These are phyloP conservation scores for Aspergillus alliaceus DNA, from an alignment of 2,329 filamentous ascomycete genomes.

Conservation along the genomic window DNA sequence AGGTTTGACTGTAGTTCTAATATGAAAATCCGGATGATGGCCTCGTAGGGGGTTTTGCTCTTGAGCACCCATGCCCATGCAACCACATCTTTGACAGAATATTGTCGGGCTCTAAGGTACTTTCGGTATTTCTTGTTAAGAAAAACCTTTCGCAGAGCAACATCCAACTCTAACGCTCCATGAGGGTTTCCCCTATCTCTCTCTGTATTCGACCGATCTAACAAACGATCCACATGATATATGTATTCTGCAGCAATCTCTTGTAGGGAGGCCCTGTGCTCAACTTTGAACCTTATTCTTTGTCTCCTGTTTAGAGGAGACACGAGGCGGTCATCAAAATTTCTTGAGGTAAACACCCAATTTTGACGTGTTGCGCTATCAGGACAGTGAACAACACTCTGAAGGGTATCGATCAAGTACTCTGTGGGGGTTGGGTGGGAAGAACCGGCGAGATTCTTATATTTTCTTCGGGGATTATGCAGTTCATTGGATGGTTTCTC, in stretches of 20 bases:
- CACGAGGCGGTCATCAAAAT: conserved; percentile 7
- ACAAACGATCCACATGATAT: conserved; percentile 31
- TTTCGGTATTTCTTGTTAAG: conserved; percentile 20
- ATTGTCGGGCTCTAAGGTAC: conserved; percentile 34
- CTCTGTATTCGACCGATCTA: conserved; percentile 12
- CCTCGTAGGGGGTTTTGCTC: conserved; percentile 33
- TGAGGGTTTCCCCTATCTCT: background rate
- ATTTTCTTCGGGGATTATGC: conserved; percentile 6
- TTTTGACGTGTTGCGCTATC: conserved; percentile 2
- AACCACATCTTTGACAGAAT: conserved; percentile 41
- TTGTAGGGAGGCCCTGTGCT: conserved; percentile 28
- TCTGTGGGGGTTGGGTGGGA: conserved; percentile 27
- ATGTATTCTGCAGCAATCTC: conserved; percentile 42
- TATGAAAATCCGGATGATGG: conserved; percentile 37
- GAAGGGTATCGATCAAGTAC: conserved; percentile 31
- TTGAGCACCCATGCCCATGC: conserved; percentile 50
- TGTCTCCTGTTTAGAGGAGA: conserved; percentile 9
- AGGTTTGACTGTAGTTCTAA: conserved; percentile 25
- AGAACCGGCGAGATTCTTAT: background rate
- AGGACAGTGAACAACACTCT: conserved; percentile 19
- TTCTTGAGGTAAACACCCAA: conserved; percentile 6
- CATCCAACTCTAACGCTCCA: conserved; percentile 19
- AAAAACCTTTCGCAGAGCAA: conserved; percentile 36
- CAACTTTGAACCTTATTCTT: conserved; percentile 7
- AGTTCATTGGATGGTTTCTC: background rate